Evolutionary conservation across 805 yeast genomes (phyloP).

Genomic region (Saccharomycopsis schoenii): DNA sequence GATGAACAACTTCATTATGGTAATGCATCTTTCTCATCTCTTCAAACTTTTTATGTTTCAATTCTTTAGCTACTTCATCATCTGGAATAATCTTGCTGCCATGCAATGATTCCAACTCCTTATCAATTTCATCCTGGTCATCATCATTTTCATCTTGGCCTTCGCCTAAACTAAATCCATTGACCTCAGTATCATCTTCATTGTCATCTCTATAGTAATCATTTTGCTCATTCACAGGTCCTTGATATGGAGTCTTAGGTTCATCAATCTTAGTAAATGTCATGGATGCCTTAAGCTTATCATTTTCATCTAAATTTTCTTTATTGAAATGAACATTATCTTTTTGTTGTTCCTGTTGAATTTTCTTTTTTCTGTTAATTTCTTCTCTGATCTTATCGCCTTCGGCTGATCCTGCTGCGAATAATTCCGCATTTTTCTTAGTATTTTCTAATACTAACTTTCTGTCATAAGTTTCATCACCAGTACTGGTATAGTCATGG

Average conservation of each 20-base stretch:
- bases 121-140: slow-evolving; percentile 31
- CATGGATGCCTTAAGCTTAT: slow-evolving; percentile 28
- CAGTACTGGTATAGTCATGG: slow-evolving; percentile 8
- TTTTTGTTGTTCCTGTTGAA: slow-evolving; percentile 20
- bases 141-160: slow-evolving; percentile 42
- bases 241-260: slow-evolving; percentile 93
- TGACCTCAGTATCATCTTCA: slow-evolving; percentile 35
- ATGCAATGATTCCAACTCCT: slow-evolving; percentile 25
- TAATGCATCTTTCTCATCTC: slow-evolving; percentile 75
- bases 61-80: slow-evolving; percentile 26
- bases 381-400: slow-evolving; percentile 40
- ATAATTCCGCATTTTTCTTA: slow-evolving; percentile 53
- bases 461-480: slow-evolving; percentile 27
- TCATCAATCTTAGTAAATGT: slow-evolving; percentile 74
- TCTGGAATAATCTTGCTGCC: slow-evolving; percentile 33
- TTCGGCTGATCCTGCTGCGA: slow-evolving; percentile 23
- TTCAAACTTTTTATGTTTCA: slow-evolving; percentile 60
- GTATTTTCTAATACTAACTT: slow-evolving; percentile 76
- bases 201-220: slow-evolving; percentile 70
- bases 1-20: slow-evolving; percentile 41
- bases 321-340: slow-evolving; percentile 71
- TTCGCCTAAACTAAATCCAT: slow-evolving; percentile 48
- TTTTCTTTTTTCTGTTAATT: slow-evolving; percentile 31
- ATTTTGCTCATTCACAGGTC: slow-evolving; percentile 65
- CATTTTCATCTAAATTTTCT: slow-evolving; percentile 52